Evolutionary conservation across 148 eudicot genomes (phyloP).

Genomic region (Fallopia convolvulus): DNA sequence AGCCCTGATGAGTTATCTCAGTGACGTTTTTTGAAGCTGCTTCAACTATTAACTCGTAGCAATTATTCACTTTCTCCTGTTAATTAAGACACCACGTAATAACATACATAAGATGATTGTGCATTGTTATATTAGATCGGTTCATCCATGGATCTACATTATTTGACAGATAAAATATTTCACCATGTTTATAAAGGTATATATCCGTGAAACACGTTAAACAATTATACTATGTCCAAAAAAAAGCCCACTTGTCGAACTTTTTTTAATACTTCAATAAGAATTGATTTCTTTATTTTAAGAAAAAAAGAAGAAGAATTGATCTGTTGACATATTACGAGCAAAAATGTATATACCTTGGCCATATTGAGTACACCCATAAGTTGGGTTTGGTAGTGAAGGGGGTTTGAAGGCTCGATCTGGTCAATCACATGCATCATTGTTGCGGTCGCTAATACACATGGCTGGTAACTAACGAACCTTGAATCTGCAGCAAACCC

Average conservation of each 20-base stretch:
- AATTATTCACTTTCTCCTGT: slow-evolving; percentile 10
- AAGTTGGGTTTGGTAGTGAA: slow-evolving; percentile 53
- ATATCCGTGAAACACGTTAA: too few species aligned
- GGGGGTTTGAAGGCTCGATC: slow-evolving; percentile 32
- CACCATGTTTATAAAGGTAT: too few species aligned
- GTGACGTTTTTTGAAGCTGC: neutral
- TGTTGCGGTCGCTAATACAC: slow-evolving; percentile 74
- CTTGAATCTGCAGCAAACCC: slow-evolving; percentile 47
- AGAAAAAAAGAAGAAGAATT: too few species aligned
- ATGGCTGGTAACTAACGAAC: slow-evolving; percentile 48
- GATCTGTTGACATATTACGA: neutral
- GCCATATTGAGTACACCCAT: slow-evolving; percentile 44
- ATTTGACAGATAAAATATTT: too few species aligned
- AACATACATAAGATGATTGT: neutral
- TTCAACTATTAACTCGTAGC: neutral
- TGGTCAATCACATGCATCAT: slow-evolving; percentile 74
- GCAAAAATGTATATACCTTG: slow-evolving; percentile 33
- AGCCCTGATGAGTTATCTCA: neutral
- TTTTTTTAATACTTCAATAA: too few species aligned
- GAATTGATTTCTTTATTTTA: too few species aligned
- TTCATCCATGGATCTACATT: neutral
- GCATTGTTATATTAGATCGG: too few species aligned
- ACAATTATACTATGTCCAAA: too few species aligned
- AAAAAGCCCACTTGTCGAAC: too few species aligned
- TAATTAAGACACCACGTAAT: neutral